A percentile compares a stretch with the other conserved stretches of the same genome.
Conservation (phyloP, 768 basidiomycete species). For the Tulasnella sp. region DNA sequence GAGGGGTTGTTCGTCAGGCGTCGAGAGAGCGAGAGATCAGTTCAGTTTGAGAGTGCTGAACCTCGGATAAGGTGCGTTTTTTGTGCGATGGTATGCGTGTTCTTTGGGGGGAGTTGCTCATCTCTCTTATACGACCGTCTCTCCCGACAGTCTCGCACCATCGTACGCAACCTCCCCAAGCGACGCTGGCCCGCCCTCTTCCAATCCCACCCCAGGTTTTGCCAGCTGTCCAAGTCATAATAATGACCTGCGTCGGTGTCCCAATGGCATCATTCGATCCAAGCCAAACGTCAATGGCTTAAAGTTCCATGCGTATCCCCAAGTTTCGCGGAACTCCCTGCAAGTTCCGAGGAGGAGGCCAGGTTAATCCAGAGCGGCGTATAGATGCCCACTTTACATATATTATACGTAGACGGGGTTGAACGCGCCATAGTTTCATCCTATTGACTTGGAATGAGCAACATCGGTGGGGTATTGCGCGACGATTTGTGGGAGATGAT, state of each 20-base stretch:
- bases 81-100: not conserved
- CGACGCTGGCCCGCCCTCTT: not conserved
- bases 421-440: not conserved
- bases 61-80: not conserved
- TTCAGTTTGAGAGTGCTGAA: not conserved
- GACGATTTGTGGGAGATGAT: not conserved
- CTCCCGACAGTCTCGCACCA: not conserved
- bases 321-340: not conserved
- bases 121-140: not conserved
- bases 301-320: not conserved
- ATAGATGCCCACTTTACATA: not conserved
- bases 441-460: constrained; percentile 2
- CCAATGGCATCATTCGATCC: not conserved
- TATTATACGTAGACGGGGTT: not conserved
- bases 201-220: not conserved
- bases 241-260: not conserved
- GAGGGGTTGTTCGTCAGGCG: no score
- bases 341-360: not conserved
- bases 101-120: not conserved
- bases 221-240: not conserved
- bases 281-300: not conserved
- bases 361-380: not conserved
- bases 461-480: not conserved
- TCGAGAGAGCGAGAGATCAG: no score
- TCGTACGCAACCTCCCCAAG: not conserved